phyloP scores from a whole-genome alignment of 2,329 filamentous ascomycete species.

The Pseudonectria buxi region DNA sequence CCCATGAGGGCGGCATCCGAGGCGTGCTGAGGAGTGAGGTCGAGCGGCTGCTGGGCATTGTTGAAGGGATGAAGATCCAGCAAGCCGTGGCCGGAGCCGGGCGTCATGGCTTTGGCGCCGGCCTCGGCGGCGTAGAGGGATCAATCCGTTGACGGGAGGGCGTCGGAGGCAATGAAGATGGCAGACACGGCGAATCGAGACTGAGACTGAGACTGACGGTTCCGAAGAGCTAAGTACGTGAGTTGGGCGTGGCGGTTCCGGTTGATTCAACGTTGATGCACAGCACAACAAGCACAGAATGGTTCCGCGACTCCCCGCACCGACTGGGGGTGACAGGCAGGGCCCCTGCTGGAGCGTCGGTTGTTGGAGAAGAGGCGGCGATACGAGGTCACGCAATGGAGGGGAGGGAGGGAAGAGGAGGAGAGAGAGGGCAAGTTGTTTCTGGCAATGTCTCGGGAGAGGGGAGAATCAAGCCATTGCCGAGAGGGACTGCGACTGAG shows the following conservation, averaged over 20 bases:
- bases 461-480: too few species aligned
- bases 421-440: too few species aligned
- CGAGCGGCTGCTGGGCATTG: constrained; percentile 24
- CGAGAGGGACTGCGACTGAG: too few species aligned
- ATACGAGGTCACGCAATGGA: background rate
- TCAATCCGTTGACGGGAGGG: constrained; percentile 3
- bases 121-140: constrained; percentile 11
- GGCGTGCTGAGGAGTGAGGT: constrained; percentile 13
- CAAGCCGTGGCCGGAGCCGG: constrained; percentile 17
- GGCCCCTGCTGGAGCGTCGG: constrained; percentile 14
- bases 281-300: background rate
- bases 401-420: too few species aligned
- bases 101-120: constrained; percentile 23
- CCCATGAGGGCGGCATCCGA: constrained; percentile 33
- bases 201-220: too few species aligned
- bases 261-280: constrained; percentile 1
- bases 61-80: constrained; percentile 23
- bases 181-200: too few species aligned
- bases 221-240: too few species aligned
- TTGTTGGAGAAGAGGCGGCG: background rate
- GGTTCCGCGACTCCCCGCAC: constrained; percentile 19
- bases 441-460: too few species aligned
- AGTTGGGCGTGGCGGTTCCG: constrained; percentile 14
- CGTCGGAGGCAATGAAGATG: background rate
- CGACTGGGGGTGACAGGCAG: constrained; percentile 14